phyloP scores from a whole-genome alignment of 2,329 filamentous ascomycete genomes.

The Colletotrichum tropicale region DNA sequence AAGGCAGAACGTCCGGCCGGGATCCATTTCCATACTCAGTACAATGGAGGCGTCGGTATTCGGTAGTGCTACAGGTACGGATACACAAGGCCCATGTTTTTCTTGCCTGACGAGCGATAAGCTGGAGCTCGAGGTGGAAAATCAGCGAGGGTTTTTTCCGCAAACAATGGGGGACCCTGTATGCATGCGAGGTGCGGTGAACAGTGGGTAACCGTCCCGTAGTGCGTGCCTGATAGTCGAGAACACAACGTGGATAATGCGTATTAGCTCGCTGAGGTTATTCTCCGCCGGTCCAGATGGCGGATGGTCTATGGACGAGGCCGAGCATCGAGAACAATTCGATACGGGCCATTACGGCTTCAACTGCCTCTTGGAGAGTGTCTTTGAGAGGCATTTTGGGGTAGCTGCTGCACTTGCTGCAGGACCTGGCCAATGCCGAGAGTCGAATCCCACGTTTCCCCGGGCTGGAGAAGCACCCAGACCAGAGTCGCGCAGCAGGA shows the following conservation, averaged over 20 bases:
- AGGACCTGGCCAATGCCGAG: not conserved
- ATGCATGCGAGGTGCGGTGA: slow-evolving; percentile 18
- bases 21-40: not conserved
- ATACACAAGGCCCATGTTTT: not conserved
- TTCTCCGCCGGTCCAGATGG: slow-evolving; percentile 1
- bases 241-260: slow-evolving; percentile 1
- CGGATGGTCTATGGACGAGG: not conserved
- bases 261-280: slow-evolving; percentile 1
- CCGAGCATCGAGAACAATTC: slow-evolving; percentile 1
- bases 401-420: not conserved
- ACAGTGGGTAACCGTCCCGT: slow-evolving; percentile 11
- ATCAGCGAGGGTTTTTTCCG: not conserved
- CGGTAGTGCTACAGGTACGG: not conserved
- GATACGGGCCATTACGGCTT: not conserved
- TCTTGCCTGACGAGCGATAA: not conserved
- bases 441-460: not conserved
- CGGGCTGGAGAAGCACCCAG: not conserved
- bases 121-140: not conserved
- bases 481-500: not conserved
- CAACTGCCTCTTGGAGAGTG: not conserved
- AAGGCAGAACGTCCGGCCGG: not conserved
- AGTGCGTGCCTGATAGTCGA: not conserved
- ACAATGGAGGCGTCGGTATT: not conserved
- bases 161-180: slow-evolving; percentile 14
- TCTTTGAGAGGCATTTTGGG: not conserved